These are phyloP conservation scores for Metarhizium anisopliae DNA, from an alignment of 2,329 filamentous ascomycete genomes.

Conservation along the genomic window DNA sequence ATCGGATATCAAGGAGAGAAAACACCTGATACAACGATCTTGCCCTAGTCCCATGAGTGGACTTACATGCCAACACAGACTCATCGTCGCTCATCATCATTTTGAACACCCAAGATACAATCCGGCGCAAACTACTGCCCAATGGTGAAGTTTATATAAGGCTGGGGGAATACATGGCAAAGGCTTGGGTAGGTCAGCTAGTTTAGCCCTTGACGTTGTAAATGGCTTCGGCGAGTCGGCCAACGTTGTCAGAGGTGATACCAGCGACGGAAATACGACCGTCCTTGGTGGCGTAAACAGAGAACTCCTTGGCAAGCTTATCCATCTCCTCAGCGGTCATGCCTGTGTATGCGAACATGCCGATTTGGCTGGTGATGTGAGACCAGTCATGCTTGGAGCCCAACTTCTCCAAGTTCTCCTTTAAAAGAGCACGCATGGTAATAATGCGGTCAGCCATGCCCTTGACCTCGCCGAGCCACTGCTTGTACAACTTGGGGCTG, in stretches of 20 bases:
- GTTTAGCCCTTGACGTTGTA: constrained; percentile 68
- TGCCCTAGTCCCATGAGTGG: background rate
- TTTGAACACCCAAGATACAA: background rate
- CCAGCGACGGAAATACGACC: constrained; percentile 80
- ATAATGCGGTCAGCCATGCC: constrained; percentile 99
- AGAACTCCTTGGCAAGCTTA: constrained; percentile 84
- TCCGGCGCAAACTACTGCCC: background rate
- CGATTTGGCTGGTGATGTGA: constrained; percentile 97
- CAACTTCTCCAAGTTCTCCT: constrained; percentile 88
- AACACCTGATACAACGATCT: background rate
- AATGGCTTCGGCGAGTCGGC: constrained; percentile 73
- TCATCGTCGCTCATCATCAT: background rate
- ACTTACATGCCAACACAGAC: background rate
- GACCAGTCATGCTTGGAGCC: constrained; percentile 97
- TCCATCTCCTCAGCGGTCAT: constrained; percentile 89
- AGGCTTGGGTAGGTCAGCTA: background rate
- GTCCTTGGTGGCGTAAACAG: constrained; percentile 93
- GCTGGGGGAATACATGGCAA: background rate
- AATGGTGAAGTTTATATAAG: background rate
- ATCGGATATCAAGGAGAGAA: background rate
- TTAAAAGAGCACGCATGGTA: constrained; percentile 89
- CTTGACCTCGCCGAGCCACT: constrained; percentile 97
- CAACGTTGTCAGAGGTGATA: constrained; percentile 72
- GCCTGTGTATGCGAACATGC: constrained; percentile 99
- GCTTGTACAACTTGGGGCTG: constrained; percentile 72